Evolutionary conservation across 2,329 filamentous ascomycete genomes (phyloP).

Genomic region (Phialophora verrucosa): DNA sequence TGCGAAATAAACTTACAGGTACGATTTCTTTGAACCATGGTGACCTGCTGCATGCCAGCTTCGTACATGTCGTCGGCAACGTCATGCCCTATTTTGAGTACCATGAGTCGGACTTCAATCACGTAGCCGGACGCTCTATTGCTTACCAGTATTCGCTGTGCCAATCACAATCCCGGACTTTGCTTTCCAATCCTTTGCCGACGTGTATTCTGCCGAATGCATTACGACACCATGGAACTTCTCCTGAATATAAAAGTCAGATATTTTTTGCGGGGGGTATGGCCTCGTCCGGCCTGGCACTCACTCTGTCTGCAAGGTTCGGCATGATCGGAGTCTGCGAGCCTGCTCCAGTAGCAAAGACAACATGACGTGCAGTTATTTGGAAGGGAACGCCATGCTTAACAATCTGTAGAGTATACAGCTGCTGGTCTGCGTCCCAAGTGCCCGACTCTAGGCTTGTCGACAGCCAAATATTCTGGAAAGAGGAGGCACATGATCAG

Average conservation of each 20-base stretch:
- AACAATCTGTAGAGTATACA: background rate
- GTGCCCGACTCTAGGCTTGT: background rate
- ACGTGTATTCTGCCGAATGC: constrained; percentile 46
- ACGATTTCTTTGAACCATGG: constrained; percentile 53
- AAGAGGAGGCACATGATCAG: background rate
- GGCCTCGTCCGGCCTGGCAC: constrained; percentile 7
- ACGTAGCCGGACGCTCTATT: too few species aligned
- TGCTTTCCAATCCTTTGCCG: constrained; percentile 44
- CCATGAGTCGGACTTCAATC: too few species aligned
- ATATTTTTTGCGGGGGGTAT: background rate
- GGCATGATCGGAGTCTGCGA: background rate
- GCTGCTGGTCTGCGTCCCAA: constrained; percentile 1
- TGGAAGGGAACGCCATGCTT: background rate
- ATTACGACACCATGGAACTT: constrained; percentile 47
- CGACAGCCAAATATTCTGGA: constrained; percentile 4
- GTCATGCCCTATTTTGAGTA: constrained; percentile 46
- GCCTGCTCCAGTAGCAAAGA: background rate
- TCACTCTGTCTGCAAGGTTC: background rate
- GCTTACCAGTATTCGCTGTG: constrained; percentile 50
- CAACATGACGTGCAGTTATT: background rate
- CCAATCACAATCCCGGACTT: constrained; percentile 55
- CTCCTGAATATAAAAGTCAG: constrained; percentile 24
- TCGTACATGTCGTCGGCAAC: constrained; percentile 56
- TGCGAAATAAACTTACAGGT: constrained; percentile 43
- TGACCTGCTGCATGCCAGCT: constrained; percentile 50